A percentile compares a stretch with the other conserved stretches of the same genome.
phyloP scores from a whole-genome alignment of 495 filamentous ascomycete species.

The Cryomyces antarcticus region DNA sequence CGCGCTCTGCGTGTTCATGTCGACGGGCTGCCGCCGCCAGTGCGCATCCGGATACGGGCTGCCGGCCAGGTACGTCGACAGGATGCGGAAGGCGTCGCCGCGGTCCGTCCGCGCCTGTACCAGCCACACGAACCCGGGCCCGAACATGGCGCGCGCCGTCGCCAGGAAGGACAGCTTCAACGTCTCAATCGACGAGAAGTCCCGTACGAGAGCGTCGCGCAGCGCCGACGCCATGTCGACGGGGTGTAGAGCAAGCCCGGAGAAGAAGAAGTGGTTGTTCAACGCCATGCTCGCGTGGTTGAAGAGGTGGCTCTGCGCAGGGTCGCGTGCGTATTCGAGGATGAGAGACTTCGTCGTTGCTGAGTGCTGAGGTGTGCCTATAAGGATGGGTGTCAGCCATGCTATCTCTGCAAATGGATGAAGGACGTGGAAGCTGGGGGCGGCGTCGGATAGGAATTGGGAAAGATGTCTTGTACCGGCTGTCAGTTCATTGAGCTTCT shows the following conservation, averaged over 20 bases:
- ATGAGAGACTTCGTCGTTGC: conserved; percentile 42
- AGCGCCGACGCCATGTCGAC: conserved; percentile 3
- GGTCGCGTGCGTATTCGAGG: conserved; percentile 56
- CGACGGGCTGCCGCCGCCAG: conserved; percentile 55
- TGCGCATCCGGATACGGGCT: conserved; percentile 71
- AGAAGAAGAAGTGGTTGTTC: conserved; percentile 96
- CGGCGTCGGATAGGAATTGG: neutral
- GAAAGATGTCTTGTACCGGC: conserved; percentile 33
- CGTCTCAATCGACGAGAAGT: conserved; percentile 65
- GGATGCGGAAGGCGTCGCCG: conserved; percentile 38
- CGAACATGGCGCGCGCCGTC: conserved; percentile 84
- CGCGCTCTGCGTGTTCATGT: conserved; percentile 49
- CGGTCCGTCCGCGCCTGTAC: conserved; percentile 21
- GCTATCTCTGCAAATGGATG: neutral
- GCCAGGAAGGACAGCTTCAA: conserved; percentile 58
- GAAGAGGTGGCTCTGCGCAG: conserved; percentile 57
- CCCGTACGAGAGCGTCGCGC: conserved; percentile 32
- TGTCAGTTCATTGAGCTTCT: conserved; percentile 53
- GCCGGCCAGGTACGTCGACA: conserved; percentile 81
- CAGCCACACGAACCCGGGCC: conserved; percentile 91
- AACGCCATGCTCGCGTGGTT: conserved; percentile 90
- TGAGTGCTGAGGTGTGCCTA: conserved; percentile 34
- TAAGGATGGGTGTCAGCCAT: neutral
- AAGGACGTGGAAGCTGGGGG: neutral
- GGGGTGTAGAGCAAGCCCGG: conserved; percentile 25